These are phyloP conservation scores for Phytopythium mirpurense DNA, from an alignment of 352 stramenopile genomes.

Conservation along the genomic window DNA sequence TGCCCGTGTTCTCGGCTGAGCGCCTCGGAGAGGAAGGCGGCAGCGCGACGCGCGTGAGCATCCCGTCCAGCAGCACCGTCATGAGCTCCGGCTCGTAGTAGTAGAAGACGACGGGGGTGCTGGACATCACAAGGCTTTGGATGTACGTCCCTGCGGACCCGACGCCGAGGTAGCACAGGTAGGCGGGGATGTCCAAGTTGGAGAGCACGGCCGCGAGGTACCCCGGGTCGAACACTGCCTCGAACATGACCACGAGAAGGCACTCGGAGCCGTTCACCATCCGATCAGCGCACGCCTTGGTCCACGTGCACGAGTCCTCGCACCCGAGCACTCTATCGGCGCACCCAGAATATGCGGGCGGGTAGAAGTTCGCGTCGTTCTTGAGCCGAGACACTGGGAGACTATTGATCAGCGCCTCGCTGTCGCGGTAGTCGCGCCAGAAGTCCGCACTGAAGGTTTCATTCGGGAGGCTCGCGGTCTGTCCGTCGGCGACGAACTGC, in stretches of 20 bases:
- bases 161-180: constrained; percentile 62
- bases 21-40: constrained; percentile 22
- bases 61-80: constrained; percentile 32
- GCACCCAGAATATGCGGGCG: constrained; percentile 19
- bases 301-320: constrained; percentile 30
- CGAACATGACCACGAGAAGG: constrained; percentile 44
- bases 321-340: constrained; percentile 31
- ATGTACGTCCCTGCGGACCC: constrained; percentile 26
- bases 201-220: constrained; percentile 38
- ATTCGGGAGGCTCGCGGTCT: constrained; percentile 8
- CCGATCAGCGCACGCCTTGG: constrained; percentile 33
- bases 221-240: constrained; percentile 29
- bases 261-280: constrained; percentile 19
- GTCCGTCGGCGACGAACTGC: constrained; percentile 25
- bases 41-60: constrained; percentile 40
- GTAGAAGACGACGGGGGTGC: constrained; percentile 38
- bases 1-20: constrained; percentile 20
- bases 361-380: constrained; percentile 29
- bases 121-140: constrained; percentile 23
- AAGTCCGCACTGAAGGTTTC: constrained; percentile 21
- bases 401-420: constrained; percentile 21
- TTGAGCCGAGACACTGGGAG: constrained; percentile 14
- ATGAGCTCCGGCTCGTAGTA: constrained; percentile 47
- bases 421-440: constrained; percentile 25
- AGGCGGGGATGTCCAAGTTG: constrained; percentile 47